Evolutionary conservation across 495 filamentous ascomycete species (phyloP), one percentile per base, ranked within the genome.

Genomic region (Podospora fimiseda): DNA sequence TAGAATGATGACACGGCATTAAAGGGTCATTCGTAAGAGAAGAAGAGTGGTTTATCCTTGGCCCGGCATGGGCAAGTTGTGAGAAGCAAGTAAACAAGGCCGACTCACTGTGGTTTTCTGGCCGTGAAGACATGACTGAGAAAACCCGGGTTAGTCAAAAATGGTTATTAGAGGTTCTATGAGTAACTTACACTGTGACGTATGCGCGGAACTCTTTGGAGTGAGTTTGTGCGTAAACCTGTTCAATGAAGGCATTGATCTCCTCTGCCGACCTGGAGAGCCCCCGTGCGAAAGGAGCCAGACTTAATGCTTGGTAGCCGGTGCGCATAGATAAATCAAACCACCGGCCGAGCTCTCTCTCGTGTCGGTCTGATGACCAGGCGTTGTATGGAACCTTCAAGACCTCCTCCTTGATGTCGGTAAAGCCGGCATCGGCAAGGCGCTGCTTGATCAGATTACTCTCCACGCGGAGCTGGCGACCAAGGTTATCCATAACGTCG

Each of bases 291-390:
- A 96, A 77, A 3, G 91, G 85, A 1, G 80, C 90, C 58, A 95
- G 61, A 52, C 82, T 85, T 39, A 94, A 68, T 7, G 83, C 82
- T 52, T 91, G 81, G 40, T 95, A 73, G 14, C 86, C 88, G 57
- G 86, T 78, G 2, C 75, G 81, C 43, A 94, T 66, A 11, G 81
- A 86, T 16, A 94, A 72, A 60, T 90, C 88, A 65, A 93, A 96
- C 91, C 91, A 95, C 20, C 82, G 76, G 22, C 87, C 89, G 19
- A 89, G 77, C 44, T 86, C 82, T 52, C 80, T 86, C 55, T 81
- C 74, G 52, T 86, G 78, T 13, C 78, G 71, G 56, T 92, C 84
- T 13, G 71, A 61, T 27, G 86, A 82, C 91, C 91, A 96, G 2
- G 85, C 75, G 51, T 89, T 94, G 55, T 90, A 66, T 1, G 90